Conservation (phyloP, 331 rosid species). For the Saraca asoca region DNA sequence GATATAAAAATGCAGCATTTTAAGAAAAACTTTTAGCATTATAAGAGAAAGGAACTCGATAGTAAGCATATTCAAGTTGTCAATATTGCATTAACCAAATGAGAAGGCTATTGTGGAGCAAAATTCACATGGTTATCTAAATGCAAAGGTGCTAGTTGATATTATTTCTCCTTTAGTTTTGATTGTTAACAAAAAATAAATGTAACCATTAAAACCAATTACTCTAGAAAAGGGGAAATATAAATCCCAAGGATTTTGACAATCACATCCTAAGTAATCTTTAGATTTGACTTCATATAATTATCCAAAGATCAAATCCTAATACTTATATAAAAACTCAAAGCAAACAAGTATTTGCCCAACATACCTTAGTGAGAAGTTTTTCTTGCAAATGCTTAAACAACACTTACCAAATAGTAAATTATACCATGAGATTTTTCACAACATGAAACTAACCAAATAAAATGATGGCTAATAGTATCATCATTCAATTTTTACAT, state of each 20-base stretch:
- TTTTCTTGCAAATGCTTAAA: slow-evolving; percentile 93
- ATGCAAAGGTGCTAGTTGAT: slow-evolving; percentile 82
- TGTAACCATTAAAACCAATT: slow-evolving; percentile 32
- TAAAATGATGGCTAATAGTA: slow-evolving; percentile 8
- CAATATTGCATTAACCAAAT: slow-evolving; percentile 60
- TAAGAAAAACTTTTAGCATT: slow-evolving; percentile 25
- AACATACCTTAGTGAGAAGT: slow-evolving; percentile 89
- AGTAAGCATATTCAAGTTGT: slow-evolving; percentile 62
- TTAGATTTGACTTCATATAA: slow-evolving; percentile 13
- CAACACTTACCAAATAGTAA: slow-evolving; percentile 71
- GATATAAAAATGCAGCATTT: slow-evolving; percentile 31
- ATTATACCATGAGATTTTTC: slow-evolving; percentile 7
- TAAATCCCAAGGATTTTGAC: slow-evolving; percentile 20
- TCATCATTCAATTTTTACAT: slow-evolving; percentile 16
- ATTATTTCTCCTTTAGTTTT: slow-evolving; percentile 85
- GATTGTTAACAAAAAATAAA: slow-evolving; percentile 56
- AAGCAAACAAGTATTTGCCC: slow-evolving; percentile 27
- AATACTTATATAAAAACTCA: slow-evolving; percentile 24
- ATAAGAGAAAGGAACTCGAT: slow-evolving; percentile 30
- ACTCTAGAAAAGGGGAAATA: slow-evolving; percentile 26
- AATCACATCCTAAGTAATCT: slow-evolving; percentile 14
- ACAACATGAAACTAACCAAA: not conserved
- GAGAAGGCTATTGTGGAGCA: slow-evolving; percentile 60
- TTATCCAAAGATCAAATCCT: slow-evolving; percentile 25
- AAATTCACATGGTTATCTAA: slow-evolving; percentile 67